A percentile compares a stretch with the other conserved stretches of the same genome.
Conservation (phyloP, 768 basidiomycete species). For the Suillus discolor region DNA sequence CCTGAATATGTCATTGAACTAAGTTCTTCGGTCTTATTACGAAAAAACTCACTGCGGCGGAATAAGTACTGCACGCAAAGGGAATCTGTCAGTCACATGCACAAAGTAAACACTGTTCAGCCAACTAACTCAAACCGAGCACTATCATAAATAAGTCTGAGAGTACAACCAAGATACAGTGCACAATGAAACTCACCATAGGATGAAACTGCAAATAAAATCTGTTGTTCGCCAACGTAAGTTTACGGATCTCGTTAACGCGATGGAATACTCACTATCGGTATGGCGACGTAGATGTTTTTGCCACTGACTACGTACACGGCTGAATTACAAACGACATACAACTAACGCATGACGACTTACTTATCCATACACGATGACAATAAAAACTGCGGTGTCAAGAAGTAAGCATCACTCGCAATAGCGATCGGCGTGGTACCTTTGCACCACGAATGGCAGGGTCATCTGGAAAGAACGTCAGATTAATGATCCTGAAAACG, state of each 20-base stretch:
- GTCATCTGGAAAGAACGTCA: background rate
- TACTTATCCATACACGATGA: conserved; percentile 14
- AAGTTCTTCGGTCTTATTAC: background rate
- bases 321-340: background rate
- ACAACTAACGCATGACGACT: background rate
- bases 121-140: conserved; percentile 2
- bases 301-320: background rate
- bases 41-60: background rate
- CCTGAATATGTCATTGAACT: background rate
- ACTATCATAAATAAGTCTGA: background rate
- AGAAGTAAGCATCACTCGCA: background rate
- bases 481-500: background rate
- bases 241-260: background rate
- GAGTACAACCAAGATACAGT: background rate
- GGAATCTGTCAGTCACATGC: background rate
- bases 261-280: background rate
- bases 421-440: background rate
- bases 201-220: background rate
- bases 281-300: conserved; percentile 4
- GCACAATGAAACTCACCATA: background rate
- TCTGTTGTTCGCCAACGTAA: background rate
- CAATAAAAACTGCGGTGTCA: conserved; percentile 7
- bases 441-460: conserved; percentile 7
- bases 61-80: background rate
- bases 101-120: background rate